phyloP scores from a whole-genome alignment of 371 early-diverging fungal species.

The Rhizopus delemar region DNA sequence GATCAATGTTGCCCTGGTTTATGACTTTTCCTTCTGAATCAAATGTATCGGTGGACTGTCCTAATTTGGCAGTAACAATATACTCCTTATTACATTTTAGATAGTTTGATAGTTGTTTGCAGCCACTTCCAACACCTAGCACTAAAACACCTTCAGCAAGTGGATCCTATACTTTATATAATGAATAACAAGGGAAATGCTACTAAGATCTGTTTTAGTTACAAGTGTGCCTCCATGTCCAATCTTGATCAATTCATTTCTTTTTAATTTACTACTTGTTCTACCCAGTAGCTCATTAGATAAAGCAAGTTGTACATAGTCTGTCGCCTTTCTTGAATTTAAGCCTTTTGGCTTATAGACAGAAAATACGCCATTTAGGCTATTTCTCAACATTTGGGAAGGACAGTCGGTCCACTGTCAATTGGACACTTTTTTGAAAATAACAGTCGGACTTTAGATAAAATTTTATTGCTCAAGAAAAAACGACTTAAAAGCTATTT shows the following conservation, averaged over 20 bases:
- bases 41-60: slow-evolving; percentile 51
- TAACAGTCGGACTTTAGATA: no score
- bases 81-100: slow-evolving; percentile 48
- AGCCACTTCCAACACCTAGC: slow-evolving; percentile 49
- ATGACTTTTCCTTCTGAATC: slow-evolving; percentile 44
- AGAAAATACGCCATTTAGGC: slow-evolving; percentile 45
- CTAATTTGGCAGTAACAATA: slow-evolving; percentile 43
- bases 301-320: slow-evolving; percentile 31
- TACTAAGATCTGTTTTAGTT: slow-evolving; percentile 2
- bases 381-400: slow-evolving; percentile 8
- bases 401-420: neutral
- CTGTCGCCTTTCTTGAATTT: slow-evolving; percentile 45
- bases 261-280: neutral
- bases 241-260: slow-evolving; percentile 39
- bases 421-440: no score
- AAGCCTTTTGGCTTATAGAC: slow-evolving; percentile 50
- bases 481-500: no score
- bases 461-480: no score
- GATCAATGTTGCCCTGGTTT: slow-evolving; percentile 27
- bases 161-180: slow-evolving; percentile 39
- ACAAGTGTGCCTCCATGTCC: slow-evolving; percentile 60
- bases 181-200: neutral
- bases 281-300: slow-evolving; percentile 19
- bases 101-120: slow-evolving; percentile 41
- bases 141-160: slow-evolving; percentile 55